phyloP scores from a whole-genome alignment of 208 protist genomes.

The Blastocrithidia nonstop region DNA sequence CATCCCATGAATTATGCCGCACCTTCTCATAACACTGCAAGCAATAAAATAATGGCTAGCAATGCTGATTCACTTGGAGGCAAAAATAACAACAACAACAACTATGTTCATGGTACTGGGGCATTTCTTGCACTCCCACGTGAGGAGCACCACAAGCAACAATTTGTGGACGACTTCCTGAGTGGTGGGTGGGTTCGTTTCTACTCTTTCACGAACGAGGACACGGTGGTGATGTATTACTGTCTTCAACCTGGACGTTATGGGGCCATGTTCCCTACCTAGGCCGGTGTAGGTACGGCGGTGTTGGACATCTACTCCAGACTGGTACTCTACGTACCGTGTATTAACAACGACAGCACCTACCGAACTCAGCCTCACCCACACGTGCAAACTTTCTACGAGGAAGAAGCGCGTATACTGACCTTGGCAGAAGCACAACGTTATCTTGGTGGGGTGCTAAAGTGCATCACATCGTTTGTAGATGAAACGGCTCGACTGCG shows the following conservation, averaged over 20 bases:
- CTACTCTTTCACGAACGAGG: constrained; percentile 67
- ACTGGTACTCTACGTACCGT: constrained; percentile 70
- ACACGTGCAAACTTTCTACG: constrained; percentile 78
- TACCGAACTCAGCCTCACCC: constrained; percentile 72
- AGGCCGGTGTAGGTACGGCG: constrained; percentile 58
- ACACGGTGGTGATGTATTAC: constrained; percentile 78
- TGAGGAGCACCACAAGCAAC: constrained; percentile 46
- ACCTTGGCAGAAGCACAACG: constrained; percentile 53
- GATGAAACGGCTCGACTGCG: constrained; percentile 39
- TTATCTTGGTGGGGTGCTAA: constrained; percentile 50
- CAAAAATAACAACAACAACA: constrained; percentile 6
- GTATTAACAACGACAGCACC: constrained; percentile 73
- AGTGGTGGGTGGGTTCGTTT: constrained; percentile 76
- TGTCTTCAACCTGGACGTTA: constrained; percentile 73
- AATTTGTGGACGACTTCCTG: constrained; percentile 73
- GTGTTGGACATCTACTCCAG: constrained; percentile 74
- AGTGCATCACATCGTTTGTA: constrained; percentile 59
- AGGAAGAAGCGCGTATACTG: constrained; percentile 66
- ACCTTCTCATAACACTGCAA: neutral
- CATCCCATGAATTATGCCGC: neutral
- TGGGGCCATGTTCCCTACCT: constrained; percentile 72
- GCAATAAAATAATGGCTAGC: neutral
- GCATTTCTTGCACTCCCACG: constrained; percentile 64
- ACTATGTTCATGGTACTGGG: constrained; percentile 4
- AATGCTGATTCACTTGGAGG: constrained; percentile 2